Percentiles rank a stretch among this genome's conserved stretches.
phyloP scores from a whole-genome alignment of 2,329 filamentous ascomycete genomes.

The Drechslera avenae region DNA sequence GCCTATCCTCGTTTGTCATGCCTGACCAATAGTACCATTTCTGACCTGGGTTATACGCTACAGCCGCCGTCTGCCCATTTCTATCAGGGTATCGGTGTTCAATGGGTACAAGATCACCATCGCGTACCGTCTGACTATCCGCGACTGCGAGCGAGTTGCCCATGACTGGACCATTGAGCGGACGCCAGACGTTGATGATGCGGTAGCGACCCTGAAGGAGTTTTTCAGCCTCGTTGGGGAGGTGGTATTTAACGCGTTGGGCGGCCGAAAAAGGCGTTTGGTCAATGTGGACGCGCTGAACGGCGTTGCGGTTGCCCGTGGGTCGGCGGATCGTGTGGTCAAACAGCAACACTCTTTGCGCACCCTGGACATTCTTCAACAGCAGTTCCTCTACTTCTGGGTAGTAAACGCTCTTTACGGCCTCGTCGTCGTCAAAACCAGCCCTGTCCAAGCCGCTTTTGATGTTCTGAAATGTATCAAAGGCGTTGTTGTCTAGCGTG shows the following conservation, averaged over 20 bases:
- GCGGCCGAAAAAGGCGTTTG: constrained; percentile 72
- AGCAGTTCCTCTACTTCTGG: constrained; percentile 79
- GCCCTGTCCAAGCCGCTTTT: constrained; percentile 60
- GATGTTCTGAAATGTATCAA: constrained; percentile 66
- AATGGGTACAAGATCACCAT: constrained; percentile 71
- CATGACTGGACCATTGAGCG: constrained; percentile 62
- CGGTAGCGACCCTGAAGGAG: constrained; percentile 73
- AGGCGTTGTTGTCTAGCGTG: constrained; percentile 74
- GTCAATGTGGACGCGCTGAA: constrained; percentile 79
- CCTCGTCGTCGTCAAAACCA: constrained; percentile 69
- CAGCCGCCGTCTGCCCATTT: constrained; percentile 74
- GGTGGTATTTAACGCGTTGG: constrained; percentile 70
- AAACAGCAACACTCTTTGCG: constrained; percentile 73
- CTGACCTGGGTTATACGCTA: constrained; percentile 66
- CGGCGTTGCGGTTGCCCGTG: constrained; percentile 67
- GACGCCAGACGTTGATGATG: constrained; percentile 87
- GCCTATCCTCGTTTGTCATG: constrained; percentile 73
- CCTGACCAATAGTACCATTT: constrained; percentile 82
- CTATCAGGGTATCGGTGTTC: constrained; percentile 75
- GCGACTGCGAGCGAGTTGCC: constrained; percentile 64
- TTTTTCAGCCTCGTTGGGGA: constrained; percentile 68
- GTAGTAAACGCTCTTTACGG: constrained; percentile 77
- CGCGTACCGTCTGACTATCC: constrained; percentile 59
- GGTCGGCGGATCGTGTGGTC: constrained; percentile 86
- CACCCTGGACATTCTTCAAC: constrained; percentile 68